These are phyloP conservation scores for Triticum dicoccoides DNA, from an alignment of 176 grass and related monocot genomes.

Conservation along the genomic window DNA sequence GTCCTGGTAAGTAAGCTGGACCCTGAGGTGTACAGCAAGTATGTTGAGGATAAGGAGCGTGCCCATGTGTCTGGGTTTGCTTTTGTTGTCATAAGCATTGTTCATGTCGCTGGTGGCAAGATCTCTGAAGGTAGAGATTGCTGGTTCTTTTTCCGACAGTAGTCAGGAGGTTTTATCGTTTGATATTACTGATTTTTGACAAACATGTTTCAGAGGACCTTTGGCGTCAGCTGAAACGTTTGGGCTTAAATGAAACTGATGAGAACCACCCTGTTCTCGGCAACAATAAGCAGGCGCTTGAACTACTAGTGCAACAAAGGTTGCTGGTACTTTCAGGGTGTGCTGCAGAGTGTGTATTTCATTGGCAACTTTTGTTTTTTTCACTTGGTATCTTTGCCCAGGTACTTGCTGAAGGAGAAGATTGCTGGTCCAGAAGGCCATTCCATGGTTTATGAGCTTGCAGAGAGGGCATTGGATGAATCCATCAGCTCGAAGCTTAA, in stretches of 20 bases:
- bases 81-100: constrained; percentile 63
- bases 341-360: background rate
- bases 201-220: constrained; percentile 62
- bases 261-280: constrained; percentile 57
- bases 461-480: constrained; percentile 86
- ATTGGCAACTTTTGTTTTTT: background rate
- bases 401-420: constrained; percentile 92
- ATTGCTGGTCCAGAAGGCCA: constrained; percentile 73
- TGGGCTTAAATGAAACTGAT: constrained; percentile 69
- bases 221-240: constrained; percentile 73
- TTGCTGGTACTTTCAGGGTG: constrained; percentile 12
- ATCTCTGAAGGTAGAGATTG: constrained; percentile 57
- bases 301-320: constrained; percentile 88
- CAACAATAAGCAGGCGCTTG: constrained; percentile 74
- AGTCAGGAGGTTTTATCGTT: background rate
- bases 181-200: background rate
- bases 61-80: constrained; percentile 66
- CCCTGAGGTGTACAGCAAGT: constrained; percentile 50
- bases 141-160: background rate
- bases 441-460: constrained; percentile 73
- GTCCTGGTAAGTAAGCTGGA: constrained; percentile 64
- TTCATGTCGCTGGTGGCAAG: constrained; percentile 72
- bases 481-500: constrained; percentile 60
- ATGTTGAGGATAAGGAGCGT: constrained; percentile 61
- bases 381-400: constrained; percentile 30